Percentiles rank a stretch among this genome's conserved stretches.
Conservation (phyloP, 441 rosid species). For the Bocquillonia castaneifolia region DNA sequence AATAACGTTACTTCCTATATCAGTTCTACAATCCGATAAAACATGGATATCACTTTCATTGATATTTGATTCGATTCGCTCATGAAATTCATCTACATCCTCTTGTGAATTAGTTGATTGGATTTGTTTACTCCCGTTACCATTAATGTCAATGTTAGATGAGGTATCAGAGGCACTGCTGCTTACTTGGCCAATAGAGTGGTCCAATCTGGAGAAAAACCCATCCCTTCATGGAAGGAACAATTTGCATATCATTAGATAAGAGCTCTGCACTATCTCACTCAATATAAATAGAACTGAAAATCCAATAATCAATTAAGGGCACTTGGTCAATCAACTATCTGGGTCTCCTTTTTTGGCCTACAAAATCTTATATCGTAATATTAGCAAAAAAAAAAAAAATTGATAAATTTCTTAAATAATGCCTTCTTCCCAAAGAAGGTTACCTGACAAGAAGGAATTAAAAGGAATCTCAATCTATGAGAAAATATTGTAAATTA, state of each 20-base stretch:
- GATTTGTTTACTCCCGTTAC: constrained; percentile 39
- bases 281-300: background rate
- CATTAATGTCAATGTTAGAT: constrained; percentile 45
- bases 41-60: constrained; percentile 32
- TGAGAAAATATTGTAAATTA: background rate
- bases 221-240: constrained; percentile 58
- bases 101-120: constrained; percentile 29
- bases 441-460: background rate
- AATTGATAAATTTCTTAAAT: no score
- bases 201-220: constrained; percentile 69
- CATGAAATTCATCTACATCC: constrained; percentile 32
- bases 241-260: constrained; percentile 6
- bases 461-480: background rate
- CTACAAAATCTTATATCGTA: background rate
- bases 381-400: background rate
- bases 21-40: constrained; percentile 32
- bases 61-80: constrained; percentile 30
- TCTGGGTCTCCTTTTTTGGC: background rate
- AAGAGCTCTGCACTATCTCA: background rate
- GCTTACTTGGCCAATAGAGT: constrained; percentile 49
- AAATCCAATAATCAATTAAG: background rate
- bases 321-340: background rate
- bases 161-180: constrained; percentile 53
- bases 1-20: constrained; percentile 29
- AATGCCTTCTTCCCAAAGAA: background rate